Evolutionary conservation across 2,329 filamentous ascomycete species (phyloP), one percentile per base, ranked within the genome.

Genomic region (Chrysoporthe deuterocubensis): DNA sequence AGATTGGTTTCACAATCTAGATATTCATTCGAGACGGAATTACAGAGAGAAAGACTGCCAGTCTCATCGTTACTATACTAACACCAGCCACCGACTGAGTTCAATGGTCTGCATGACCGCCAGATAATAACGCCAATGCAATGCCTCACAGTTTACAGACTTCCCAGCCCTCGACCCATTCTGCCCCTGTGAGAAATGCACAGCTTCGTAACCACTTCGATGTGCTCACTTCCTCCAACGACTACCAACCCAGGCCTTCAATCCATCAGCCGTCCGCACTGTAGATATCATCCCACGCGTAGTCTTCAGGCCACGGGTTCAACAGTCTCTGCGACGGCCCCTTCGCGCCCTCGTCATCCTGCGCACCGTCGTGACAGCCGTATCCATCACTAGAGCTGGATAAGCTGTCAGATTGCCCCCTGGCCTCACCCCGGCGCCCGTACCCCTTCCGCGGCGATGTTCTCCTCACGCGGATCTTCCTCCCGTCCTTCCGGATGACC

Each of bases 201-300:
- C 37, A 40, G 9, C 37, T 40, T 40, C 37, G 37, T 6, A 40
- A 40, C 7, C 37, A 1, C 37, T 4, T 4, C 37, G 37, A 40
- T 4, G 37, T 4, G 2, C 9, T 9, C 37, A 40, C 37, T 40
- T 9, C 5, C 37, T 40, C 9, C 37, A 40, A 54, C 50, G 9
- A 21, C 57, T 60, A 42, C 4, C n/a, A 42, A 60, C 6, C 26
- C 7, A 6, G 18, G 37, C 13, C 46, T 13, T 59, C 14, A 2
- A 26, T 11, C 6, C n/a, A 4, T 44, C 44, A 9, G 34, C 43
- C 64, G 1, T 54, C 44, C 14, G 18, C 37, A 44, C 34, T 59
- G 21, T 52, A 60, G n/a, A 65, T 44, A 32, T 65, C 34, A 52
- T 65, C 56, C 44, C 4, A 32, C n/a, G 13, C 54, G 46, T 32